A percentile compares a stretch with the other conserved stretches of the same genome.
phyloP scores from a whole-genome alignment of 352 stramenopile species.

The Phytopythium boreale region DNA sequence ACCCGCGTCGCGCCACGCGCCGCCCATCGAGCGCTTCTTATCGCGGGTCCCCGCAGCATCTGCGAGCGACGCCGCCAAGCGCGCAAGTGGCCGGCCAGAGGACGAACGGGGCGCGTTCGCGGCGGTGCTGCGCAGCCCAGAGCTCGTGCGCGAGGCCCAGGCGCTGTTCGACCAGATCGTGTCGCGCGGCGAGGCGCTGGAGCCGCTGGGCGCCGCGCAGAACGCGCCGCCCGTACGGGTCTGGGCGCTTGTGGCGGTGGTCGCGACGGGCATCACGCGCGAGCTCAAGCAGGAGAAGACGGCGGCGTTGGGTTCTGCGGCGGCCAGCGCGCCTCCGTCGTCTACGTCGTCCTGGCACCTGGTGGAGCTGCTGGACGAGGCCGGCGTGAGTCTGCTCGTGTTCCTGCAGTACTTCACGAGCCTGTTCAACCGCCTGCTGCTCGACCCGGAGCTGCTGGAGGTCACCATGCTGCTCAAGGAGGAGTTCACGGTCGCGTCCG shows the following conservation, averaged over 20 bases:
- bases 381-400: conserved; percentile 50
- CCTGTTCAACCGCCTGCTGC: conserved; percentile 75
- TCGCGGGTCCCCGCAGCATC: not conserved
- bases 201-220: conserved; percentile 12
- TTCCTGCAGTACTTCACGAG: conserved; percentile 75
- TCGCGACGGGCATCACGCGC: conserved; percentile 37
- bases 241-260: conserved; percentile 43
- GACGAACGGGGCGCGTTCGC: conserved; percentile 16
- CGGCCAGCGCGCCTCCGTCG: not conserved
- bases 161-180: conserved; percentile 42
- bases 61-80: not conserved
- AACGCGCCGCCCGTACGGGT: conserved; percentile 15
- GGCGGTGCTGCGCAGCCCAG: conserved; percentile 17
- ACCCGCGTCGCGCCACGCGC: not conserved
- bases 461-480: conserved; percentile 77
- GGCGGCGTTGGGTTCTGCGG: conserved; percentile 1
- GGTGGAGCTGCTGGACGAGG: conserved; percentile 38
- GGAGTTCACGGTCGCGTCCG: conserved; percentile 66
- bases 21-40: not conserved
- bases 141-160: conserved; percentile 29
- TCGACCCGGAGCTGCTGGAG: conserved; percentile 66
- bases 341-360: conserved; percentile 25
- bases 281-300: conserved; percentile 30
- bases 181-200: conserved; percentile 11
- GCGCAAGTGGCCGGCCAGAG: conserved; percentile 20